A percentile compares a stretch with the other conserved stretches of the same genome.
Evolutionary conservation across 805 yeast genomes (phyloP).

Genomic region (Kluyveromyces siamensis): DNA sequence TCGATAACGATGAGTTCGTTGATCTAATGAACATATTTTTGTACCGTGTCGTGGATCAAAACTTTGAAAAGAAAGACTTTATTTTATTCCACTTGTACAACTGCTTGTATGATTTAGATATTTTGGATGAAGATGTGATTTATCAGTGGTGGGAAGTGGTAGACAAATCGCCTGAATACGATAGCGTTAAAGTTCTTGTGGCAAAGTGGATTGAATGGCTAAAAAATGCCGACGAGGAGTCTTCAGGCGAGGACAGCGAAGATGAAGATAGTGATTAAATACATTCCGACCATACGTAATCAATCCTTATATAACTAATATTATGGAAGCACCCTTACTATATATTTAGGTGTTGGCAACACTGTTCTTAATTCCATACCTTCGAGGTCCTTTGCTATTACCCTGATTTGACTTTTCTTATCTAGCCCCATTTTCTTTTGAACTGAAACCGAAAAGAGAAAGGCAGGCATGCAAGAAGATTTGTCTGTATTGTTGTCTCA

Average conservation of each 20-base stretch:
- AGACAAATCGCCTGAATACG: constrained; percentile 33
- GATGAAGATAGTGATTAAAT: constrained; percentile 6
- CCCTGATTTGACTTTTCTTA: not conserved
- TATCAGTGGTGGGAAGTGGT: constrained; percentile 67
- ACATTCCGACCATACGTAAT: not conserved
- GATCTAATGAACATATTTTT: constrained; percentile 52
- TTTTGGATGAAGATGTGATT: constrained; percentile 74
- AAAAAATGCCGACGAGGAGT: constrained; percentile 63
- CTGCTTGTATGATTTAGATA: constrained; percentile 70
- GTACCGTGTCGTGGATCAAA: constrained; percentile 19
- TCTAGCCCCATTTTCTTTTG: constrained; percentile 2
- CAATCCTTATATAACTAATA: not conserved
- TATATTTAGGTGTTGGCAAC: no score
- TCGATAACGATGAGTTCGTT: constrained; percentile 66
- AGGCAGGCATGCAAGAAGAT: not conserved
- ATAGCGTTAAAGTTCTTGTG: constrained; percentile 47
- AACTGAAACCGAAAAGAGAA: constrained; percentile 3
- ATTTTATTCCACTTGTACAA: constrained; percentile 35
- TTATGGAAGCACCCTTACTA: not conserved
- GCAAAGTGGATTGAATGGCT: constrained; percentile 83
- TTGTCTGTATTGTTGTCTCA: not conserved
- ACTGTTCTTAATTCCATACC: no score
- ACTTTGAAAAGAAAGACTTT: constrained; percentile 28
- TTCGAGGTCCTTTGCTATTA: not conserved
- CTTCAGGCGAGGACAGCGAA: constrained; percentile 45